Evolutionary conservation across 352 stramenopile species (phyloP).

Genomic region (Plasmopara muralis): DNA sequence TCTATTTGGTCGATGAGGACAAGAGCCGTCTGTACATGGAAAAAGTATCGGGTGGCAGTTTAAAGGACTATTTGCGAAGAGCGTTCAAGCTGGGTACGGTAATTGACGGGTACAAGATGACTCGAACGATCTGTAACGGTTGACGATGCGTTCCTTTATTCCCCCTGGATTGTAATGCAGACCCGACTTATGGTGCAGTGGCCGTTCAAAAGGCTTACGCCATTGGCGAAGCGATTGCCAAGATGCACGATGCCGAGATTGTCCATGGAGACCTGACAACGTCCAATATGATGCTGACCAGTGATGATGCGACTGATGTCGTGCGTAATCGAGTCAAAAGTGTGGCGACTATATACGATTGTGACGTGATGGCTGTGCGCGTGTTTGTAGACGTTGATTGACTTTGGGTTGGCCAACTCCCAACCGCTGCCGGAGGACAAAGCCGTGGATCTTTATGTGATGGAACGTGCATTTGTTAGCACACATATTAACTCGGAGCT

Average conservation of each 20-base stretch:
- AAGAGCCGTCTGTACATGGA: slow-evolving; percentile 61
- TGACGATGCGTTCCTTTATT: slow-evolving; percentile 1
- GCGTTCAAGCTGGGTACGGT: slow-evolving; percentile 39
- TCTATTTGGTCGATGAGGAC: slow-evolving; percentile 79
- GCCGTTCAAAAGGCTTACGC: slow-evolving; percentile 69
- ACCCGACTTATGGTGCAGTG: slow-evolving; percentile 38
- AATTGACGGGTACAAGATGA: background rate
- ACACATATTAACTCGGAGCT: slow-evolving; percentile 84
- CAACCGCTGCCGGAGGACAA: slow-evolving; percentile 86
- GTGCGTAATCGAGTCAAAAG: slow-evolving; percentile 18
- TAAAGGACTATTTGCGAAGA: slow-evolving; percentile 65
- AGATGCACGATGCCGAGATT: slow-evolving; percentile 89
- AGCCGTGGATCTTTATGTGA: slow-evolving; percentile 90
- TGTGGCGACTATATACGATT: background rate
- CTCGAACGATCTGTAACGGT: background rate
- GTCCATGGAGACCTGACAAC: slow-evolving; percentile 92
- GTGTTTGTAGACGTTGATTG: slow-evolving; percentile 61
- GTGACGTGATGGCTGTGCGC: slow-evolving; percentile 4
- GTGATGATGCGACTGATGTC: slow-evolving; percentile 51
- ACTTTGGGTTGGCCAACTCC: slow-evolving; percentile 81
- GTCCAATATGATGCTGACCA: slow-evolving; percentile 90
- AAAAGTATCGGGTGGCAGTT: slow-evolving; percentile 58
- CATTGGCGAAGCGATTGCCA: slow-evolving; percentile 85
- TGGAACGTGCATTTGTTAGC: slow-evolving; percentile 89
- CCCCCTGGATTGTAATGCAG: slow-evolving; percentile 14